Base-by-base conservation (phyloP, 129 eudicot species). In the Gnaphalium uliginosum region DNA sequence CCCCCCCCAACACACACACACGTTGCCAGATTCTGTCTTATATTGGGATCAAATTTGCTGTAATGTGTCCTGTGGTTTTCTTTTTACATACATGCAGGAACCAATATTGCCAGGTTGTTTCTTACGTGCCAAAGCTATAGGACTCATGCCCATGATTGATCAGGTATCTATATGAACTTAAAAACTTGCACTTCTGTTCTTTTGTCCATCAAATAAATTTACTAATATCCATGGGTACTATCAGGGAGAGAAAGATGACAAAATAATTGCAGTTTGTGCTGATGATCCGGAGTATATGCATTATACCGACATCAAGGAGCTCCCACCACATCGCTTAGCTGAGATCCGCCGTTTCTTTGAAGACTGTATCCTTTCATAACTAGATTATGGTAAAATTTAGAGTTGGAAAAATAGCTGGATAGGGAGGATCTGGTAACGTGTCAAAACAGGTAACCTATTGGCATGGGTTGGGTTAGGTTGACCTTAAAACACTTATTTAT, bases 261-360 rank as follows among this genome's bases (percentile, higher is more conserved):
- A 93, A 91, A 93, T 93, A 27, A 93, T 93, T 76, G 98, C 98
- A 32, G 97, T 93, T 27, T 93, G 98, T 82, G 98, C 98, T 75
- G 98, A 93, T 84, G 98, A 93, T 84, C 98, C 98, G 0, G 98
- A 93, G 81, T 89, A 90, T 70, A 78, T 53, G 51, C 81, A 87
- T 79, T 93, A 81, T 75, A 83, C 76, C 41, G 97, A 90, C 80
- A 90, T 93, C 70, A 90, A 88, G 39, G 92, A 93, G 83, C 96
- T 90, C 46, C 90, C 98, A 29, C 98, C 98, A 21, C 98, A 90
- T 83, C 96, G 98, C 48, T 75, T 93, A 85, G 96, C 96, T 79
- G 98, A 93, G 75, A 93, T 93, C 71, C 92, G 98, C n/a, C 98
- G 98, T 37, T 93, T 93, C 73, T 93, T 93, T 76, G 98, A 93